These are phyloP conservation scores for Apiotrichum gamsii DNA, from an alignment of 1,284 basidiomycete species.

Conservation along the genomic window DNA sequence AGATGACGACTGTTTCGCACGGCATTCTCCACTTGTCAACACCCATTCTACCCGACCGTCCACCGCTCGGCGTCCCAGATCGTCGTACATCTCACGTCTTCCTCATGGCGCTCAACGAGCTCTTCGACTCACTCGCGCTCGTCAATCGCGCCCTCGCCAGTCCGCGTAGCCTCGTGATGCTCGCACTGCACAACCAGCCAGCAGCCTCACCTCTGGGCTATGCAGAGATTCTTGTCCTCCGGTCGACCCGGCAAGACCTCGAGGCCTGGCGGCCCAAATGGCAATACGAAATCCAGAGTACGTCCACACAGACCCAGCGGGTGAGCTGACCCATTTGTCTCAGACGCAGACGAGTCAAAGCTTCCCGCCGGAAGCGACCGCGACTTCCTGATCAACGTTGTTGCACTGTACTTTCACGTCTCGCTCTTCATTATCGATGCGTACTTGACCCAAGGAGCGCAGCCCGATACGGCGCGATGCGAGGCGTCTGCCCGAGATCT, in stretches of 20 bases:
- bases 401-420: constrained; percentile 16
- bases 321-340: no score
- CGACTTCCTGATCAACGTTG: constrained; percentile 16
- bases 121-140: constrained; percentile 17
- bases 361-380: constrained; percentile 7
- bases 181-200: constrained; percentile 1
- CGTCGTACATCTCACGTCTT: constrained; percentile 12
- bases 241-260: constrained; percentile 11
- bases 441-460: constrained; percentile 10
- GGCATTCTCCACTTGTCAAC: constrained; percentile 16
- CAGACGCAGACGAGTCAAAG: constrained; percentile 10
- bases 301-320: no score
- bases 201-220: constrained; percentile 1
- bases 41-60: constrained; percentile 13
- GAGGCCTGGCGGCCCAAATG: constrained; percentile 16
- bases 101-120: constrained; percentile 16
- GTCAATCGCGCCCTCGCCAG: constrained; percentile 12
- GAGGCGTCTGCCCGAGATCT: constrained; percentile 9
- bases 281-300: constrained; percentile 13
- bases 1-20: constrained; percentile 19
- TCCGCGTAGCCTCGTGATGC: constrained; percentile 13
- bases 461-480: constrained; percentile 3
- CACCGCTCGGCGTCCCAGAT: constrained; percentile 14
- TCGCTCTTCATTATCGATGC: constrained; percentile 13
- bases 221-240: constrained; percentile 14